Conservation (phyloP, 129 eudicot genomes). For the Helianthus annuus region HanXRQr2.0-SUNRISE NC_035449.2:30802833-30803332, state of each 20-base stretch:
- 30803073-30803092: slow-evolving; percentile 35
- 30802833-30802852: too few relatives aligned
- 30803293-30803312: slow-evolving; percentile 82
- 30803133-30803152: slow-evolving; percentile 21
- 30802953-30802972: too few relatives aligned
- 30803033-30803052: slow-evolving; percentile 11
- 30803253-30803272: slow-evolving; percentile 40
- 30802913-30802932: too few relatives aligned
- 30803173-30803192: slow-evolving; percentile 63
- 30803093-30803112: slow-evolving; percentile 42
- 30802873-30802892: too few relatives aligned
- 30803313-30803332: slow-evolving; percentile 92
- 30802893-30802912: too few relatives aligned
- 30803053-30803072: slow-evolving; percentile 33
- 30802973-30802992: too few relatives aligned
- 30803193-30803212: slow-evolving; percentile 88
- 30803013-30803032: background rate
- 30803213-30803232: slow-evolving; percentile 89
- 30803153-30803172: slow-evolving; percentile 63
- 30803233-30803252: slow-evolving; percentile 66
- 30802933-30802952: too few relatives aligned
- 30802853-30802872: too few relatives aligned
- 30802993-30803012: too few relatives aligned
- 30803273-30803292: slow-evolving; percentile 81
- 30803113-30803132: slow-evolving; percentile 32